Evolutionary conservation across 768 basidiomycete species (phyloP), one percentile per base, ranked within the genome.

Genomic region (Trichaptum fuscoviolaceum): DNA sequence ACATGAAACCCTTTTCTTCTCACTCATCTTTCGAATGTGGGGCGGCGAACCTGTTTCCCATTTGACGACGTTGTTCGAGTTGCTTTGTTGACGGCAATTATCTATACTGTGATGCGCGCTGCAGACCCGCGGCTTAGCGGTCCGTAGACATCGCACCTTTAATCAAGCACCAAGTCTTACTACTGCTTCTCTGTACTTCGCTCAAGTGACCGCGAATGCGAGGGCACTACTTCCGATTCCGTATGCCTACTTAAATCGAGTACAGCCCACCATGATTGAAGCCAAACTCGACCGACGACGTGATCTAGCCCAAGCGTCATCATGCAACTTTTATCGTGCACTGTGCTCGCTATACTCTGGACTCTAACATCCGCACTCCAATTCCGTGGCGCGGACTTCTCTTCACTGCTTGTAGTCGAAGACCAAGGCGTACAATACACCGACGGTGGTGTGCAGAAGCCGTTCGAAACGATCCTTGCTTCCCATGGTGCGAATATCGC

Each of bases 401-500:
- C 84, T 26, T 85, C 84, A 1, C 71, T 88, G 23, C 70, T 78
- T 42, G 80, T 84, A 64, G 79, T 86, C 8, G 86, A 88, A 72
- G 76, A 77, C 23, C 71, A 78, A 1, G 85, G 85, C 9, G 71
- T 76, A 18, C 73, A 69, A 0, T 86, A 81, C 75, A 78, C 80
- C 26, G 83, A 85, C 67, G 74, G 72, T 27, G 75, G 75, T 67
- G 64, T 68, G 36, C 69, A 70, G 8, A 66, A 70, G 61, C 69
- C 75, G 1, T 82, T 86, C 66, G 87, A 89, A 69, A 80, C 76
- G 0, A 88, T 89, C 65, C 75, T 87, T 7, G 73, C 74, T 12
- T 79, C 79, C 62, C 82, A 85, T 67, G 87, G 87, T 34, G 77
- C 79, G 61, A 88, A 87, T 67, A 75, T 86, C 8, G 86, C 84